Evolutionary conservation across 2,329 filamentous ascomycete species (phyloP), one percentile per base, ranked within the genome.

Genomic region (Botryosphaeria dothidea): DNA sequence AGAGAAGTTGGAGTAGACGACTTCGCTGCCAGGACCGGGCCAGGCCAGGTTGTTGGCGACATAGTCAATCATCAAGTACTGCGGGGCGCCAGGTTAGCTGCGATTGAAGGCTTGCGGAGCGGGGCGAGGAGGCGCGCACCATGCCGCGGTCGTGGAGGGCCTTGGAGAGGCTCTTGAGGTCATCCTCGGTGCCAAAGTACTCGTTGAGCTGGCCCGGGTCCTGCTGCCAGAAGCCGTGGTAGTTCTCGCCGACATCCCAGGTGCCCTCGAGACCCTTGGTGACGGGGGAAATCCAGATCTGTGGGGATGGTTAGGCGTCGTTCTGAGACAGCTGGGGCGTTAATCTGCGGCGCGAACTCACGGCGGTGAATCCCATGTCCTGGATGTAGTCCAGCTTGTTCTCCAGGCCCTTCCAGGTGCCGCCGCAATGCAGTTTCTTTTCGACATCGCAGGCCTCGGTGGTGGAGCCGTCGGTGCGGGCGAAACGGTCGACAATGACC

Each of bases 1-100:
- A 4, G 68, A 68, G 63, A 75, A 73, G 60, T 71, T 66, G n/a
- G 69, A 60, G 38, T 46, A 60, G 38, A 31, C 38, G 41, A 60
- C 56, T 7, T 60, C 56, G 25, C n/a, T 23, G 38, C 56, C 65
- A 27, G 75, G 70, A 11, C 72, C 66, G 13, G 66, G 71, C 19
- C 67, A 65, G 19, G 74, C 75, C 73, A 77, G 74, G 64, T 85
- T 81, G 70, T 85, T 85, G 43, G 82, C 78, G 9, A 84, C 82
- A 2, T 83, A 78, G 67, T 85, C 83, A 51, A 84, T 77, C 83
- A 85, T 84, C 11, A 85, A 68, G 67, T 81, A 84, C 23, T 76
- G 72, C 23, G 19, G 1, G 25, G 73, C 17, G 63, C 29, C 54
- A n/a, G n/a, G n/a, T n/a, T n/a, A 45, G n/a, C n/a, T 58, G 69